Evolutionary conservation across 2,329 filamentous ascomycete species (phyloP), one percentile per base, ranked within the genome.

Genomic region (Fusarium sulawesiense): DNA sequence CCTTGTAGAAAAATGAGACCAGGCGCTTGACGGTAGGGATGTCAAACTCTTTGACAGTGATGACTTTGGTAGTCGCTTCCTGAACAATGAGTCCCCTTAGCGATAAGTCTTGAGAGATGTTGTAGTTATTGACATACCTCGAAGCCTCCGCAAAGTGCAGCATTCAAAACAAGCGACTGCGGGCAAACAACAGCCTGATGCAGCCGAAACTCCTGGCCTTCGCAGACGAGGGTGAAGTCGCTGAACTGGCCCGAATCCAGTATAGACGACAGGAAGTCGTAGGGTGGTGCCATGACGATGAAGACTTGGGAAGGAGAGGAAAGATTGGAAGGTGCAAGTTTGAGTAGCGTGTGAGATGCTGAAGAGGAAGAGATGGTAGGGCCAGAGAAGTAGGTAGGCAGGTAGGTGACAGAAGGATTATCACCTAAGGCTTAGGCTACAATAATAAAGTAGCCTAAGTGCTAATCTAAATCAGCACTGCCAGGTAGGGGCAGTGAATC

Each of bases 1-100:
- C 51, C 5, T 10, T 20, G 21, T 65, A 65, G 4, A 65, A 41
- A 2, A 65, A 65, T 0, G 13, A 13, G 4, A 65, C 29, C 62
- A 64, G 46, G 4, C 14, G 3, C 4, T 14, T n/a, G 2, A 58
- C 51, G 10, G 32, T 51, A 1, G 3, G 1, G 1, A 48, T 13
- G 10, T 58, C 46, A 3, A 58, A 65, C 1, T 40, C 59, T 10
- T 25, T 25, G 14, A 49, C n/a, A 13, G 4, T 30, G 0, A 65
- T 27, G 3, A 44, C 0, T 9, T 48, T 65, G 0, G 47, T 40
- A 1, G 16, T 42, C 4, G 62, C 1, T 18, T 65, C 51, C 62
- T 65, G 12, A 3, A 10, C 2, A 1, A 4, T 6, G 16, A 18
- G 8, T 18, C 8, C 5, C 5, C 2, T 1, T 6, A 41, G 23